phyloP scores from a whole-genome alignment of 495 filamentous ascomycete genomes.

The Delitschia confertaspora region DNA sequence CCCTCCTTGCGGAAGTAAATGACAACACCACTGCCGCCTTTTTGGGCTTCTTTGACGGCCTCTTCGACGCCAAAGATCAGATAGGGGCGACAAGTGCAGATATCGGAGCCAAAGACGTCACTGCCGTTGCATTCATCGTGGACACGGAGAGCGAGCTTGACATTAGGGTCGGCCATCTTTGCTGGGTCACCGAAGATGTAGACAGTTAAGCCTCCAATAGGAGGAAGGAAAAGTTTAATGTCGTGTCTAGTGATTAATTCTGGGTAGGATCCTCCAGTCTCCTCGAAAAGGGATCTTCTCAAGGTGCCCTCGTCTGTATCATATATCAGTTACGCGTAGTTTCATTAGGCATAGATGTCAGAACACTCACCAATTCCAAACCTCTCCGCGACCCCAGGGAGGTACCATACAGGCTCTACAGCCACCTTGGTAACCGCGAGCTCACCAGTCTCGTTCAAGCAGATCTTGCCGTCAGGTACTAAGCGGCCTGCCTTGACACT shows the following conservation, averaged over 20 bases:
- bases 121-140: conserved; percentile 96
- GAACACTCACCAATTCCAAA: conserved; percentile 68
- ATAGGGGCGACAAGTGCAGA: conserved; percentile 95
- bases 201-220: conserved; percentile 91
- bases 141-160: conserved; percentile 76
- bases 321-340: not conserved
- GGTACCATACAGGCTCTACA: conserved; percentile 91
- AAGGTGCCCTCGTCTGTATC: conserved; percentile 72
- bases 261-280: conserved; percentile 87
- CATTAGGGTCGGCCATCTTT: conserved; percentile 81
- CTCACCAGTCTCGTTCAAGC: conserved; percentile 73
- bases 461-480: conserved; percentile 82
- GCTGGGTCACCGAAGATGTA: conserved; percentile 95
- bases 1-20: conserved; percentile 99
- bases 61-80: conserved; percentile 95
- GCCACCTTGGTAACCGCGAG: conserved; percentile 94
- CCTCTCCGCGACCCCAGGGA: conserved; percentile 87
- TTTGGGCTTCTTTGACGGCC: conserved; percentile 92
- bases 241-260: conserved; percentile 86
- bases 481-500: conserved; percentile 71
- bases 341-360: not conserved
- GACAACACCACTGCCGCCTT: conserved; percentile 87
- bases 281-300: conserved; percentile 81
- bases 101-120: conserved; percentile 97
- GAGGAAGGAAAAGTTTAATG: conserved; percentile 91